phyloP scores from a whole-genome alignment of 371 early-diverging fungal genomes.

The Mortierella sp. region DNA sequence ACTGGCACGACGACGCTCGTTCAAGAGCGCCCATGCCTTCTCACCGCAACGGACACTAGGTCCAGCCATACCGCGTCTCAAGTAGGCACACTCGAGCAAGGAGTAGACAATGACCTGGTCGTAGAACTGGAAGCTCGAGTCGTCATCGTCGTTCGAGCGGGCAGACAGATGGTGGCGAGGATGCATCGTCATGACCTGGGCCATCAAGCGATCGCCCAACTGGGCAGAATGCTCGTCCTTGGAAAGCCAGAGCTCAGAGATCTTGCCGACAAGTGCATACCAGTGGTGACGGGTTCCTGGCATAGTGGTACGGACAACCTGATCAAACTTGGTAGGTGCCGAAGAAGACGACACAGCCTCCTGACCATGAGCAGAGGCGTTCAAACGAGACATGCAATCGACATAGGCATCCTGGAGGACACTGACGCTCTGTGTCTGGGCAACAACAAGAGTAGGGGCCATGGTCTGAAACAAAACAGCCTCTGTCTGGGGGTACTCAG shows the following conservation, averaged over 20 bases:
- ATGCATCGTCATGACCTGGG: conserved; percentile 52
- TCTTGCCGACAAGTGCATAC: conserved; percentile 56
- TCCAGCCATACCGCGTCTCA: conserved; percentile 50
- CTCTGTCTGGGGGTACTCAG: conserved; percentile 48
- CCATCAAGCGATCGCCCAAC: conserved; percentile 51
- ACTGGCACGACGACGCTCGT: conserved; percentile 41
- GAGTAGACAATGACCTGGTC: conserved; percentile 56
- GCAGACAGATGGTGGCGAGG: conserved; percentile 43
- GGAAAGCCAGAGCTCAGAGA: conserved; percentile 53
- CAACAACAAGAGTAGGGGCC: conserved; percentile 52
- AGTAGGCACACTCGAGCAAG: conserved; percentile 50
- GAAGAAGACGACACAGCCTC: neutral
- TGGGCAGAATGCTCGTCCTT: conserved; percentile 41
- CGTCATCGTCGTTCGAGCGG: conserved; percentile 12
- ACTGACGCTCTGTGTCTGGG: conserved; percentile 48
- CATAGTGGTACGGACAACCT: conserved; percentile 42
- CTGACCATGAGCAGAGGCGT: conserved; percentile 13
- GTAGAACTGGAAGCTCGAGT: conserved; percentile 48
- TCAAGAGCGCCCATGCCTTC: conserved; percentile 52
- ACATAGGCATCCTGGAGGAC: conserved; percentile 48
- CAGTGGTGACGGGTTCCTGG: conserved; percentile 56
- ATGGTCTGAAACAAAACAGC: conserved; percentile 48
- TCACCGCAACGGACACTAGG: conserved; percentile 56
- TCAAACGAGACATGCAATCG: conserved; percentile 48
- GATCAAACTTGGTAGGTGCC: conserved; percentile 36